These are phyloP conservation scores for Russula olivacea DNA, from an alignment of 768 basidiomycete genomes.

Conservation along the genomic window DNA sequence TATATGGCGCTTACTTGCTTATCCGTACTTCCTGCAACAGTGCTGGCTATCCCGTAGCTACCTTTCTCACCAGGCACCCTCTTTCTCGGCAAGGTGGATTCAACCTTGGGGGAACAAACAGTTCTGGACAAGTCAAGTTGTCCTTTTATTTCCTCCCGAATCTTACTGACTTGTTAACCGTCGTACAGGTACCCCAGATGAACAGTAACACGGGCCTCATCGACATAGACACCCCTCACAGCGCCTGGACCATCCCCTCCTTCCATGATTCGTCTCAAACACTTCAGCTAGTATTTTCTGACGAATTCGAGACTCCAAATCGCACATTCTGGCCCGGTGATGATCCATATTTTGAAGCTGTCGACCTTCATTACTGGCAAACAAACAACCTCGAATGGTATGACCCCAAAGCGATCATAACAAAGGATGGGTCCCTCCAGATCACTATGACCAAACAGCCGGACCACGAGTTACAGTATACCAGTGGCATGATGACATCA, in stretches of 20 bases:
- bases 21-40: slow-evolving; percentile 22
- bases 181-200: slow-evolving; percentile 53
- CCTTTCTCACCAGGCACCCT: slow-evolving; percentile 27
- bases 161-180: not conserved
- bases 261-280: slow-evolving; percentile 54
- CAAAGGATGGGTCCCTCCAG: slow-evolving; percentile 38
- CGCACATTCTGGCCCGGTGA: slow-evolving; percentile 80
- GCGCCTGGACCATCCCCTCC: slow-evolving; percentile 48
- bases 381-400: slow-evolving; percentile 75
- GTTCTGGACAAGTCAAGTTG: slow-evolving; percentile 38
- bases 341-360: slow-evolving; percentile 51
- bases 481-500: slow-evolving; percentile 22
- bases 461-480: slow-evolving; percentile 63
- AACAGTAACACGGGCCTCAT: slow-evolving; percentile 40
- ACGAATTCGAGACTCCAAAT: slow-evolving; percentile 80
- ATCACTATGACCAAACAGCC: slow-evolving; percentile 53
- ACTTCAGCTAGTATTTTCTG: slow-evolving; percentile 75
- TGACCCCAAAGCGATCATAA: slow-evolving; percentile 59
- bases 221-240: slow-evolving; percentile 53
- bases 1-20: not conserved
- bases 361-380: slow-evolving; percentile 40
- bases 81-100: slow-evolving; percentile 35
- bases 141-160: not conserved
- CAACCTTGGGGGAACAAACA: slow-evolving; percentile 45
- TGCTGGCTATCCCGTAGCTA: slow-evolving; percentile 36